Evolutionary conservation across 2,329 filamentous ascomycete species (phyloP).

Genomic region (Penicillium sp.): DNA sequence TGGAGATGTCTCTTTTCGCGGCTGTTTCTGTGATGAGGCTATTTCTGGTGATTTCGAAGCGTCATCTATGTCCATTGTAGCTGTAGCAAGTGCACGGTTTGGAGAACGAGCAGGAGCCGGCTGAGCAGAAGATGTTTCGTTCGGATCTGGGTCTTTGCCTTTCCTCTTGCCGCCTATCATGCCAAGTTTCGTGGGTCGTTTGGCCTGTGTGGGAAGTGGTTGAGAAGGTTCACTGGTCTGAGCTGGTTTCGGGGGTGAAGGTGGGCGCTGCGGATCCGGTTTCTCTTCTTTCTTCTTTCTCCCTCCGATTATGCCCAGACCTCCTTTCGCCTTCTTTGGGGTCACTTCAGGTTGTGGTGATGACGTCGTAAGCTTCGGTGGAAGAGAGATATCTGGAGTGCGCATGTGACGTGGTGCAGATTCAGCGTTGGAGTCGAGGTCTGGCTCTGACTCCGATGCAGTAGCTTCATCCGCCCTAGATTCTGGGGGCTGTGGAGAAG

Average conservation of each 20-base stretch:
- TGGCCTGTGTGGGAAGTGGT: conserved; percentile 15
- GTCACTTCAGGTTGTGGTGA: neutral
- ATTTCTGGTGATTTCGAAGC: neutral
- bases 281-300: conserved; percentile 14
- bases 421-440: conserved; percentile 4
- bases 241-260: conserved; percentile 4
- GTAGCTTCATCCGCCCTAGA: conserved; percentile 16
- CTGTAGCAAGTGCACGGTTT: neutral
- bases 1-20: conserved; percentile 1
- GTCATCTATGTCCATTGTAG: neutral
- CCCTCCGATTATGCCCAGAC: conserved; percentile 17
- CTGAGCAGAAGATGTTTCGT: conserved; percentile 2
- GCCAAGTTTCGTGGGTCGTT: conserved; percentile 33
- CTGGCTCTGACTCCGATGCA: conserved; percentile 17
- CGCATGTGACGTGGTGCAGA: conserved; percentile 2
- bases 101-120: neutral
- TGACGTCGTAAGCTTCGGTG: neutral
- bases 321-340: conserved; percentile 7
- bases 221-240: neutral
- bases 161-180: conserved; percentile 35
- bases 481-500: conserved; percentile 8
- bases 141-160: conserved; percentile 6
- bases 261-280: neutral
- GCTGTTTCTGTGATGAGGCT: neutral
- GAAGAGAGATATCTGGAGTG: conserved; percentile 1